Conservation (phyloP, 768 basidiomycete genomes). For the Chalciporus sphaerocephalus region DNA sequence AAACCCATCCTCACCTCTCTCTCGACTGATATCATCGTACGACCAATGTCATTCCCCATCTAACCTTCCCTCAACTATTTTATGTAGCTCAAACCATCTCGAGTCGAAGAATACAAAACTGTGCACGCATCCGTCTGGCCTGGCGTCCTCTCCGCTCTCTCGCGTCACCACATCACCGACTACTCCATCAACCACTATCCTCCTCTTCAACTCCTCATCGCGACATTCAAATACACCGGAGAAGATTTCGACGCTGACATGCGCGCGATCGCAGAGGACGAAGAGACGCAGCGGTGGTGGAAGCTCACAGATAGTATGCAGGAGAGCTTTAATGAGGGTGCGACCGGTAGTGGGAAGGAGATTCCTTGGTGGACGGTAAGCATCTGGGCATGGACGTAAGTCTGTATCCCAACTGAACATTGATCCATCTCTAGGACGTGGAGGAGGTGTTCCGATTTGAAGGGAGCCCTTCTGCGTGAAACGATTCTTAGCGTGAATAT, state of each 20-base stretch:
- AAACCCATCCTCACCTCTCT: background rate
- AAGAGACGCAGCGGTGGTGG: conserved; percentile 78
- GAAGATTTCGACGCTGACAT: conserved; percentile 63
- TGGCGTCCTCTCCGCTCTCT: conserved; percentile 58
- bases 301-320: conserved; percentile 73
- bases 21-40: too few species aligned
- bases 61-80: background rate
- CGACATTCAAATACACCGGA: conserved; percentile 75
- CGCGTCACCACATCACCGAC: conserved; percentile 61
- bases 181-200: conserved; percentile 74
- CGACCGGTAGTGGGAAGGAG: conserved; percentile 61
- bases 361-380: conserved; percentile 69
- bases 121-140: conserved; percentile 67
- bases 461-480: conserved; percentile 26
- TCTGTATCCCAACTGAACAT: background rate
- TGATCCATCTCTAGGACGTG: conserved; percentile 33
- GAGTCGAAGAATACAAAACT: conserved; percentile 48
- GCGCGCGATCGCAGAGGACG: conserved; percentile 56
- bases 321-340: conserved; percentile 66
- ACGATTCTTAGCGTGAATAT: background rate
- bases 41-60: too few species aligned
- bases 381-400: background rate
- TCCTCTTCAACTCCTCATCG: conserved; percentile 61
- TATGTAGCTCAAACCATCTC: conserved; percentile 51
- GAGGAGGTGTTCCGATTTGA: conserved; percentile 75